These are phyloP conservation scores for Cylindrodendrum hubeiense DNA, from an alignment of 2,329 filamentous ascomycete species.

Conservation along the genomic window DNA sequence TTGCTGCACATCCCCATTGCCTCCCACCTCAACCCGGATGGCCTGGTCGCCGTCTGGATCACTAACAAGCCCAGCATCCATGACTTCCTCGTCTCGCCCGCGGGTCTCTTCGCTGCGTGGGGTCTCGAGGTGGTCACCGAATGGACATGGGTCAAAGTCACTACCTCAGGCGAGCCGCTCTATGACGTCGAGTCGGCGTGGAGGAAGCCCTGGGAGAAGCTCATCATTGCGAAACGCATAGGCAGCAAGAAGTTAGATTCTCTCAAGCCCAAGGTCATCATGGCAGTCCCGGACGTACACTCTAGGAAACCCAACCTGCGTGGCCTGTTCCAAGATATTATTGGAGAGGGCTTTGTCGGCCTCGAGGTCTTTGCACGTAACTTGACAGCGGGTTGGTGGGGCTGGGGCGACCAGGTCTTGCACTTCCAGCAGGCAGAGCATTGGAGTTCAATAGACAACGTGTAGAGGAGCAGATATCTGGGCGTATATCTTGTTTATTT, in stretches of 20 bases:
- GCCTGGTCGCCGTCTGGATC: conserved; percentile 79
- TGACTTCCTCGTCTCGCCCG: conserved; percentile 63
- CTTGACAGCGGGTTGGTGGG: conserved; percentile 81
- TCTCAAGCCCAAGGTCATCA: conserved; percentile 65
- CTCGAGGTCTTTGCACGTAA: conserved; percentile 85
- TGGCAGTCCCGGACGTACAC: conserved; percentile 81
- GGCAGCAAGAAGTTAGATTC: conserved; percentile 43
- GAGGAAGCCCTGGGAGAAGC: conserved; percentile 82
- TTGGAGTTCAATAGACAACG: conserved; percentile 54
- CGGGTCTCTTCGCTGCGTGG: conserved; percentile 75
- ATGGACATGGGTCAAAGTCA: conserved; percentile 86
- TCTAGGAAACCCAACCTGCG: conserved; percentile 83
- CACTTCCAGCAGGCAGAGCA: conserved; percentile 73
- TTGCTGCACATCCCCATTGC: conserved; percentile 69
- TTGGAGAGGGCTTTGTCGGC: conserved; percentile 65
- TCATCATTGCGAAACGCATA: conserved; percentile 70
- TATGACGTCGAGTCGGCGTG: conserved; percentile 69
- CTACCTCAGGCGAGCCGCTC: conserved; percentile 73
- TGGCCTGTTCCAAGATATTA: conserved; percentile 66
- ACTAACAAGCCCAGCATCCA: conserved; percentile 77
- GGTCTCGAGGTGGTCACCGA: conserved; percentile 74
- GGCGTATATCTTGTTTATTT: conserved; percentile 43
- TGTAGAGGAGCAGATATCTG: conserved; percentile 26
- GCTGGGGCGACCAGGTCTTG: conserved; percentile 81
- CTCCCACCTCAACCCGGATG: conserved; percentile 63